Evolutionary conservation across 2,329 filamentous ascomycete genomes (phyloP), one percentile per base, ranked within the genome.

Genomic region (Salinomyces thailandicus): DNA sequence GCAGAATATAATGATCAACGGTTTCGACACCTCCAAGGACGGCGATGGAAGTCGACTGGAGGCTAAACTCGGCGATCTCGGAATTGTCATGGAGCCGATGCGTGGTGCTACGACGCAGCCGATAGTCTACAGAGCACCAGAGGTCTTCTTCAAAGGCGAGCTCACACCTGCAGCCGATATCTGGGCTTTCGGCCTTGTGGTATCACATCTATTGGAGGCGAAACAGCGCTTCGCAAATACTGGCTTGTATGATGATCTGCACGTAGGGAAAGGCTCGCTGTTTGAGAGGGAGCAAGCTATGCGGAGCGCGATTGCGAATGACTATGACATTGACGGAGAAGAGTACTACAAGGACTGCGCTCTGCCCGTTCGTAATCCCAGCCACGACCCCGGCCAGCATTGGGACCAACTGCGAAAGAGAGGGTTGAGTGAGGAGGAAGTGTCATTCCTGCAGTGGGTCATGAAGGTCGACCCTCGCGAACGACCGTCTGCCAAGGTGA

Each of bases 131-230:
- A 45, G 52, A 7, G 51, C 51, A 5, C 52, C 52, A 2, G 51
- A 55, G 28, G 47, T 55, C 33, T 51, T 45, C 38, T 52, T 55
- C 40, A 52, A 50, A 33, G 37, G 43, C 24, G 42, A 47, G 14
- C 49, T 55, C 32, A 46, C 48, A 1, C 45, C 36, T 9, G 44
- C 48, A 11, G 48, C 47, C 4, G 52, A 55, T 18, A 48, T 55
- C 31, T 55, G 52, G 52, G 44, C 44, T 14, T 50, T 52, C 36
- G 51, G 46, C 3, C 38, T 55, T 13, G 46, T 55, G 11, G 48
- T 48, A 32, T 52, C 44, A 28, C 52, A 55, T 38, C 38, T 55
- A 2, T 39, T 55, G 26, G 50, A 55, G 41, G 52, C 52, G 5
- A 46, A 39, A n/a, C 39, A 30, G 13, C 36, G 44, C 8, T 52